Evolutionary conservation across 805 yeast species (phyloP).

Genomic region (Teunomyces cretensis): DNA sequence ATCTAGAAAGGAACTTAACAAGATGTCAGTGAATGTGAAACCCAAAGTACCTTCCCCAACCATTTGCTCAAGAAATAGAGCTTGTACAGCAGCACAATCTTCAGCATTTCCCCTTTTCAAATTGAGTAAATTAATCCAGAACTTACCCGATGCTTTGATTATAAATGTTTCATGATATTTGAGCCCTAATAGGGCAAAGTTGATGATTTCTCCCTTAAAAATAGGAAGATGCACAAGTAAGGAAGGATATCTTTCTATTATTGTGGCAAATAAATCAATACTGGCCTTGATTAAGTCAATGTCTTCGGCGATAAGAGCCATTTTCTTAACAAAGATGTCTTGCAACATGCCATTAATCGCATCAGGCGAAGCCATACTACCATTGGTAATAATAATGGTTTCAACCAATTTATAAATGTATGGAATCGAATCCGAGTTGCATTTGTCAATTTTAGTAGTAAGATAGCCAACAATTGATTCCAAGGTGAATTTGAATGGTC

Average conservation of each 20-base stretch:
- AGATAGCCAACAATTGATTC: constrained; percentile 28
- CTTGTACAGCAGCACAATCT: constrained; percentile 36
- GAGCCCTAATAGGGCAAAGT: constrained; percentile 39
- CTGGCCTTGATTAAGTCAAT: constrained; percentile 59
- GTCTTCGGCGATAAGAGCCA: constrained; percentile 44
- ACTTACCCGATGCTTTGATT: constrained; percentile 49
- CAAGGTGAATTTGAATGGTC: constrained; percentile 61
- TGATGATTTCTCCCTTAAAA: constrained; percentile 21
- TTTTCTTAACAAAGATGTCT: constrained; percentile 35
- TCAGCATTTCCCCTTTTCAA: constrained; percentile 45
- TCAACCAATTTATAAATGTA: constrained; percentile 46
- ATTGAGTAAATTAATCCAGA: constrained; percentile 53
- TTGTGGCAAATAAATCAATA: constrained; percentile 49
- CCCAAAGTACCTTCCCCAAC: constrained; percentile 6
- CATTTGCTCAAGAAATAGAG: constrained; percentile 26
- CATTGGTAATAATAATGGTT: constrained; percentile 40
- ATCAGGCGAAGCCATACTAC: constrained; percentile 26
- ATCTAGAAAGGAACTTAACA: constrained; percentile 31
- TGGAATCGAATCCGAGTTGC: constrained; percentile 39
- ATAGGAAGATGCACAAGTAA: constrained; percentile 38
- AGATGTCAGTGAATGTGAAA: neutral
- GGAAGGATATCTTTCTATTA: constrained; percentile 50
- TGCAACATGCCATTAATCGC: constrained; percentile 37
- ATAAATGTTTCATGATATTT: constrained; percentile 54
- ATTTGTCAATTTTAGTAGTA: constrained; percentile 27